These are phyloP conservation scores for Antarctomyces pellizariae DNA, from an alignment of 495 filamentous ascomycete genomes.

Conservation along the genomic window DNA sequence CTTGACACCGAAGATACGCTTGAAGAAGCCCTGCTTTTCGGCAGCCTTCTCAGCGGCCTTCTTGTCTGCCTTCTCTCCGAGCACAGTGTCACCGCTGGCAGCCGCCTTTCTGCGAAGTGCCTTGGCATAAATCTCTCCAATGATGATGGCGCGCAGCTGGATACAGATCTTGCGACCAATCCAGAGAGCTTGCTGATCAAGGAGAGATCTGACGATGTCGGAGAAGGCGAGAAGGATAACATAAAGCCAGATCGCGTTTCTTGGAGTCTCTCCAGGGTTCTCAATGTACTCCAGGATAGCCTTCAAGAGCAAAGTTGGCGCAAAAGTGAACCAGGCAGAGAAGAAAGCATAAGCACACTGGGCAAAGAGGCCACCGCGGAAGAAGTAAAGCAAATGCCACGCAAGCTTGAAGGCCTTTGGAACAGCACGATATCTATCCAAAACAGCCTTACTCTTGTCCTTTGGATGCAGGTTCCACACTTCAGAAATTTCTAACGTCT, in stretches of 20 bases:
- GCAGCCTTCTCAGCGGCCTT: slow-evolving; percentile 30
- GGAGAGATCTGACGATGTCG: slow-evolving; percentile 51
- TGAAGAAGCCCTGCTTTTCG: slow-evolving; percentile 21
- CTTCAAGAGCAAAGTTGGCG: slow-evolving; percentile 73
- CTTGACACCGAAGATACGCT: slow-evolving; percentile 32
- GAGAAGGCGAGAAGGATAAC: slow-evolving; percentile 74
- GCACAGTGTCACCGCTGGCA: slow-evolving; percentile 41
- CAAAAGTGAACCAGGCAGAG: slow-evolving; percentile 62
- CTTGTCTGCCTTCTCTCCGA: slow-evolving; percentile 38
- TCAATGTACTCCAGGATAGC: slow-evolving; percentile 87
- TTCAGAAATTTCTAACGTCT: slow-evolving; percentile 55
- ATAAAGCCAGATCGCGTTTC: slow-evolving; percentile 88
- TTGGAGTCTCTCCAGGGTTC: slow-evolving; percentile 48
- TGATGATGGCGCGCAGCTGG: slow-evolving; percentile 74
- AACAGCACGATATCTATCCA: slow-evolving; percentile 60
- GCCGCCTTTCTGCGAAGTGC: slow-evolving; percentile 80
- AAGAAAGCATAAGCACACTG: slow-evolving; percentile 65
- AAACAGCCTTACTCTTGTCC: slow-evolving; percentile 61
- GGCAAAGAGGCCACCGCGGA: slow-evolving; percentile 47
- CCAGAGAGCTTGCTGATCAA: slow-evolving; percentile 74
- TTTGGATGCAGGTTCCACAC: slow-evolving; percentile 82
- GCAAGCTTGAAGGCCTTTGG: slow-evolving; percentile 67
- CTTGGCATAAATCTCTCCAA: slow-evolving; percentile 96
- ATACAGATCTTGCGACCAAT: slow-evolving; percentile 88
- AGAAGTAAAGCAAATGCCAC: slow-evolving; percentile 64